phyloP scores from a whole-genome alignment of 768 basidiomycete genomes.

The Rubroboletus satanas region DNA sequence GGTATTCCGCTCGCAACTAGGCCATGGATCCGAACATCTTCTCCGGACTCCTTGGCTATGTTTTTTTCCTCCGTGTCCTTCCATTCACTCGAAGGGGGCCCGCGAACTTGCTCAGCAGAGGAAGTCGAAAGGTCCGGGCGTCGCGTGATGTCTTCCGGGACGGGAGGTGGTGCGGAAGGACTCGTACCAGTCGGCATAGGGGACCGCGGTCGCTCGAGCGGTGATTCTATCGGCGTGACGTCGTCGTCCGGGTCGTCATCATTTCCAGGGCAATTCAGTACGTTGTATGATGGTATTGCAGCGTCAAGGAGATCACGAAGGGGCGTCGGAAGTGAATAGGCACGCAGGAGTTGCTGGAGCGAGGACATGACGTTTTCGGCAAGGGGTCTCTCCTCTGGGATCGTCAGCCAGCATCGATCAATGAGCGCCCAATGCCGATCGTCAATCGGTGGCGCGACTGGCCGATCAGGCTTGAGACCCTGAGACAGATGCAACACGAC shows the following conservation, averaged over 20 bases:
- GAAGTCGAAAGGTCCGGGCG: not conserved
- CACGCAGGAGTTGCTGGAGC: not conserved
- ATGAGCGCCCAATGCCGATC: slow-evolving; percentile 4
- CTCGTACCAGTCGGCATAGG: not conserved
- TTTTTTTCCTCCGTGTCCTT: not conserved
- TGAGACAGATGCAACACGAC: not conserved
- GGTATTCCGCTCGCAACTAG: too few species aligned
- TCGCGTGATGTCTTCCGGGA: not conserved
- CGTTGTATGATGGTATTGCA: not conserved
- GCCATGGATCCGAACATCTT: too few species aligned
- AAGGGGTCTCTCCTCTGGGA: not conserved
- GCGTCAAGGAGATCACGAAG: not conserved
- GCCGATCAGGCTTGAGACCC: not conserved
- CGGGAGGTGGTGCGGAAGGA: not conserved
- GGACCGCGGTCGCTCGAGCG: not conserved
- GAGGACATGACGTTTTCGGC: not conserved
- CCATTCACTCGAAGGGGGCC: not conserved
- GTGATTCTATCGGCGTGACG: not conserved
- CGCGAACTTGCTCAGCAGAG: not conserved
- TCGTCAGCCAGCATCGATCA: slow-evolving; percentile 1
- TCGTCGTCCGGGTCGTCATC: too few species aligned
- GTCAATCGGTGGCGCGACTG: not conserved
- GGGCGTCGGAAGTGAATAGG: not conserved
- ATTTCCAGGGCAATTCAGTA: not conserved
- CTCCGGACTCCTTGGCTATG: too few species aligned